Evolutionary conservation across 441 rosid species (phyloP).

Genomic region (Syzygium malaccense): DNA sequence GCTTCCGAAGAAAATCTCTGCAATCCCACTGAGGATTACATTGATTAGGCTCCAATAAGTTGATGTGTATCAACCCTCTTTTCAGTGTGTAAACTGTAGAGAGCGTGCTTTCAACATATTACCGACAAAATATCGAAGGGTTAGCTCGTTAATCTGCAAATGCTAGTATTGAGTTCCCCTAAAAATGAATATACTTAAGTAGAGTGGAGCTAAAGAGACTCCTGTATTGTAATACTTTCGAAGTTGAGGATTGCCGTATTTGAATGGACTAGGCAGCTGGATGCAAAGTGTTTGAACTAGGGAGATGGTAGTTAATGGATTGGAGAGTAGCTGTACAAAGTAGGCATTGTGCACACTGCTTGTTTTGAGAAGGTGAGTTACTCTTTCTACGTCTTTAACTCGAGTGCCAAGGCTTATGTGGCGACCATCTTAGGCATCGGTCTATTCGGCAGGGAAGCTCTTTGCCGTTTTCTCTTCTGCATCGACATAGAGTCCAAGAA

Average conservation of each 20-base stretch:
- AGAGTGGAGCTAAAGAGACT: not conserved
- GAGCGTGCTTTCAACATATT: not conserved
- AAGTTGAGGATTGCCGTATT: accelerated
- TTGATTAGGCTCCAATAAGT: not conserved
- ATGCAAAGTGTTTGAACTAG: not conserved
- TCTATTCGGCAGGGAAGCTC: not conserved
- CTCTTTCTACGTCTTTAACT: not conserved
- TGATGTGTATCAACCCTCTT: not conserved
- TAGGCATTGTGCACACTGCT: not conserved
- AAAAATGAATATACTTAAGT: not conserved
- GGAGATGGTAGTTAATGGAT: not conserved
- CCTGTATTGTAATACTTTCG: not conserved
- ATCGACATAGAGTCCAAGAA: not conserved
- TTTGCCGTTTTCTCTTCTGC: not conserved
- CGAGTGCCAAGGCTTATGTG: not conserved
- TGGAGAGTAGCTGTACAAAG: not conserved
- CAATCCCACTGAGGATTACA: not conserved
- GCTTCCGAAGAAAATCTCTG: not conserved
- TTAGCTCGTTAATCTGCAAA: not conserved
- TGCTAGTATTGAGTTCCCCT: not conserved
- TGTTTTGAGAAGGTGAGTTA: not conserved
- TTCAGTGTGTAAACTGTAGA: not conserved
- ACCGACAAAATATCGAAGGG: not conserved
- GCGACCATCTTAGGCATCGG: not conserved
- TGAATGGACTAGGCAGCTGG: not conserved